Base-by-base conservation (phyloP, 2,329 filamentous ascomycete species). In the Diaporthe caulivora region DNA sequence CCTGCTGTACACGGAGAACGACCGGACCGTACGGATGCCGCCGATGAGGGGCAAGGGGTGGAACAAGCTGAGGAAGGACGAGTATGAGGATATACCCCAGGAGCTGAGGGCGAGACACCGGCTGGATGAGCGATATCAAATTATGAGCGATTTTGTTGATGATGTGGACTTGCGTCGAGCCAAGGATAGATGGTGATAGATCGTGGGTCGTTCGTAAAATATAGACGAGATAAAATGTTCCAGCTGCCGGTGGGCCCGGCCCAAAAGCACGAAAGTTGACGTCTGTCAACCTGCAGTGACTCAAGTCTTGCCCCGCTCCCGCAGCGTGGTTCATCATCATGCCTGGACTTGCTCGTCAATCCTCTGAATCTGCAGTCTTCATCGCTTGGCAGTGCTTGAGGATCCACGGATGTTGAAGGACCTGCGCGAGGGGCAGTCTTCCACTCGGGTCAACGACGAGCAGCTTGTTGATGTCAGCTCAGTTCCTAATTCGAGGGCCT, bases 51-150 rank as follows among this genome's bases (percentile, higher is more conserved):
- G 70, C 17, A 75, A 70, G 29, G 75, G 75, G 4, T 71, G 71
- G 71, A 72, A 47, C 13, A 72, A 53, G 47, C 29, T 57, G 18
- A 31, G 55, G 67, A 24, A 44, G 58, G 58, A 70, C 29, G 44
- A 54, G 1, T 57, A 51, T 15, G 34, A 71, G 24, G 62, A 49
- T 29, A 64, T 68, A 21, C 72, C 55, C 8, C 31, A 11, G 0
- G 53, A 65, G 31, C 62, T 76, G 65, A 57, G 34, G 67, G 75
- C 62, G 29, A 72, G 76, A 37, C 78, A 80, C 62, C 76, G 79
- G n/a, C 69, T 80, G 13, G 78, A 80, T 24, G 34, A 65, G 34
- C 76, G 75, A n/a, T 79, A 76, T 29, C 78, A 78, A 37, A 40
- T 70, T 3, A 29, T 53, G 29, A 42, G 21, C 18, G 78, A 80